phyloP scores from a whole-genome alignment of 2,329 filamentous ascomycete species.

The Aspergillus flavus region DNA sequence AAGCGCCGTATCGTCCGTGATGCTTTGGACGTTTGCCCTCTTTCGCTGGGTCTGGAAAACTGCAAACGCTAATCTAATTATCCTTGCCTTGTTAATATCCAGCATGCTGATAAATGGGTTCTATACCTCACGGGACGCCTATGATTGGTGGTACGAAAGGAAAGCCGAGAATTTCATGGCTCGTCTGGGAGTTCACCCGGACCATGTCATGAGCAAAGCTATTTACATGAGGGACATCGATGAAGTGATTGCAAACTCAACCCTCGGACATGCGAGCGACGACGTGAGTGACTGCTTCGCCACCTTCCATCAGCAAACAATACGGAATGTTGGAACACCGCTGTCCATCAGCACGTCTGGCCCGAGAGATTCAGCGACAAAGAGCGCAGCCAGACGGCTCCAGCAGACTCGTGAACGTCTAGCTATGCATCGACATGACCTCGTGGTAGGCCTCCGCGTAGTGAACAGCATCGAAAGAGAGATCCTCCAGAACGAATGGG shows the following conservation, averaged over 20 bases:
- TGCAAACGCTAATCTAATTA: conserved; percentile 70
- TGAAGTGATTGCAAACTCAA: conserved; percentile 55
- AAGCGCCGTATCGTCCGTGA: conserved; percentile 72
- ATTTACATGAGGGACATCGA: conserved; percentile 83
- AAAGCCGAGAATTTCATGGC: conserved; percentile 80
- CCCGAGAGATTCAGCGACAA: conserved; percentile 33
- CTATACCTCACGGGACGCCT: conserved; percentile 71
- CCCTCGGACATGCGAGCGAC: conserved; percentile 29
- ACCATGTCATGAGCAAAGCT: conserved; percentile 78
- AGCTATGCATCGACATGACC: conserved; percentile 81
- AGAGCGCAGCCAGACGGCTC: conserved; percentile 58
- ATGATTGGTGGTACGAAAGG: conserved; percentile 83
- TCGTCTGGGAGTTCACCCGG: conserved; percentile 76
- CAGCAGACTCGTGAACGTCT: conserved; percentile 80
- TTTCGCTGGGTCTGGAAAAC: conserved; percentile 69
- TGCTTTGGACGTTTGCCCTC: conserved; percentile 73
- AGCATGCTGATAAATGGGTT: conserved; percentile 75
- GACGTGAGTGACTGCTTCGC: conserved; percentile 44
- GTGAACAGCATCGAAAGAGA: conserved; percentile 88
- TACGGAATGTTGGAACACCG: conserved; percentile 35
- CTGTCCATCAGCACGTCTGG: conserved; percentile 32
- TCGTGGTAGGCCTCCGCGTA: conserved; percentile 85
- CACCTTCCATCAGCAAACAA: conserved; percentile 47
- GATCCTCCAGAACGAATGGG: conserved; percentile 85
- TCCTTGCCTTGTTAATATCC: conserved; percentile 68